Conservation (phyloP, 2,329 filamentous ascomycete species). For the Hymenoscyphus fraxineus region DNA sequence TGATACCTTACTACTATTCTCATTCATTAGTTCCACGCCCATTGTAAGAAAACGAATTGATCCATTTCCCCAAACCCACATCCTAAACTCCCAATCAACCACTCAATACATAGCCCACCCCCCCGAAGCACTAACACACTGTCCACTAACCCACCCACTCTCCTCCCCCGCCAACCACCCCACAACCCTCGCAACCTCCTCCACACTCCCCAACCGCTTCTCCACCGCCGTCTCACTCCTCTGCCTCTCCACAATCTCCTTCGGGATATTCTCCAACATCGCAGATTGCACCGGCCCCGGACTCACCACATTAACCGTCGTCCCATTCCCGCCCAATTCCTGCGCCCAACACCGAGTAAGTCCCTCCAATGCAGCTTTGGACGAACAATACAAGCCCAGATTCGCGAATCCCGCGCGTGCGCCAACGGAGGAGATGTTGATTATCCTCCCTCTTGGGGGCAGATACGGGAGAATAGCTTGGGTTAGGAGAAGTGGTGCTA, state of each 20-base stretch:
- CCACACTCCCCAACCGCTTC: background rate
- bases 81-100: background rate
- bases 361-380: conserved; percentile 16
- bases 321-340: conserved; percentile 21
- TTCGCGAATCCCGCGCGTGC: background rate
- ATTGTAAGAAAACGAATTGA: background rate
- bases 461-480: background rate
- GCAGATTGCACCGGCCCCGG: conserved; percentile 28
- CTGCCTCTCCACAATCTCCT: conserved; percentile 21
- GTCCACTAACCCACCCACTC: conserved; percentile 46
- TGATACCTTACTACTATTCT: too few relatives aligned
- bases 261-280: conserved; percentile 22
- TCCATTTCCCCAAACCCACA: background rate
- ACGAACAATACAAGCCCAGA: background rate
- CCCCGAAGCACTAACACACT: conserved; percentile 20
- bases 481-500: background rate
- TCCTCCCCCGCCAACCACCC: conserved; percentile 44
- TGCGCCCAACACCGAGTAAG: conserved; percentile 21
- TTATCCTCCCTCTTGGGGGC: background rate
- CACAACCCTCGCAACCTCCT: conserved; percentile 41
- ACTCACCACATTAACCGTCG: conserved; percentile 21
- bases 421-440: background rate
- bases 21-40: too few relatives aligned
- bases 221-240: conserved; percentile 16
- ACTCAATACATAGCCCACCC: conserved; percentile 24